Base-by-base conservation (phyloP, 176 grass and related monocot genomes). In the Lolium multiflorum region DNA sequence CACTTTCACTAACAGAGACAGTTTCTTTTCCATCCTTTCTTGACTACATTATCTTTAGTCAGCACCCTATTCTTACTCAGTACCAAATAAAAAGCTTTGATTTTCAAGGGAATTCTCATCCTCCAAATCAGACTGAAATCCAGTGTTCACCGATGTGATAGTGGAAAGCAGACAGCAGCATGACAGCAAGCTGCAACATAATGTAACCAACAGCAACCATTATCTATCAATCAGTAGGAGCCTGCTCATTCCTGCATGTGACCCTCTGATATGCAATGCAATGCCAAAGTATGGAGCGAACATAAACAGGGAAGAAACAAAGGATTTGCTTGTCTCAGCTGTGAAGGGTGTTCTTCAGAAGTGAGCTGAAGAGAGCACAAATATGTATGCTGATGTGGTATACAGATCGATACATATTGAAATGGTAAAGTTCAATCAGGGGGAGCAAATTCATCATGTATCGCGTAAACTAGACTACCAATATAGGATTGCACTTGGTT, bases 231-330 rank as follows among this genome's bases (percentile, higher is more conserved):
- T 67, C 31, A 38, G 64, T 67, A 67, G 0, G 28, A 67, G 28
- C 64, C 28, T 72, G 69, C 20, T 5, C 10, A 47, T 72, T 72
- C 41, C 69, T 72, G 69, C 46, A 72, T 72, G 39, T 72, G 41
- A 13, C 10, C 41, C 7, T 21, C 41, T 13, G 11, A 22, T 48
- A 14, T 72, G n/a, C 12, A 18, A 71, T 71, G 69, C 69, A 54
- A 54, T 54, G 15, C 15, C 51, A 71, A 71, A 71, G 38, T 21
- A 72, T 39, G 3, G 70, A 47, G 3, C 11, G 3, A 73, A n/a
- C 44, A 49, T 49, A n/a, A 74, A 49, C 44, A 74, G 46, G 71
- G 12, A 5, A 48, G 43, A 63, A 63, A 65, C 24, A 6, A 65
- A 65, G 25, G 62, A 26, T 26, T 25, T 61, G 58, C 58, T 61